Evolutionary conservation across 2,329 filamentous ascomycete genomes (phyloP), one percentile per base, ranked within the genome.

Genomic region (Penicillium sp.): DNA sequence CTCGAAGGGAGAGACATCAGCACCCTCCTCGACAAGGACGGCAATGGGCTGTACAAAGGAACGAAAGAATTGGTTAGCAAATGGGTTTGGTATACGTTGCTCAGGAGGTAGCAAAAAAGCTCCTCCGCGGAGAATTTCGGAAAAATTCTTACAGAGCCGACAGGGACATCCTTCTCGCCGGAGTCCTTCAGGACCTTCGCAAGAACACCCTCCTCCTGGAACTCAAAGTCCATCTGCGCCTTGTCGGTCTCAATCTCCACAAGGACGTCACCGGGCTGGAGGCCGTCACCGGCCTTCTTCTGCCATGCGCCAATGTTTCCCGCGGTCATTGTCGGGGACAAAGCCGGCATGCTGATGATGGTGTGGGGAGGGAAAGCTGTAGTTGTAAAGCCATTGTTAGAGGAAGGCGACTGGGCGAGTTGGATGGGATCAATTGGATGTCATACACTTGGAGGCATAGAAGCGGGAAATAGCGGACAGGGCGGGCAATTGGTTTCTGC

Each of bases 221-320:
- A 98, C 82, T 99, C 95, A 79, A 99, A 98, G 84, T 99, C 95
- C 95, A 99, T 99, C 84, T 98, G 95, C 68, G 95, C 95, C 87
- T 99, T 99, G 83, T 99, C 95, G 73, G 95, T 99, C 87, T 99
- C 95, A 75, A 98, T 97, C 85, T 97, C 93, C 71, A 97, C 93
- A 71, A 99, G 84, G 51, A 99, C 95, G 78, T 99, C 95, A 78
- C 95, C 95, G 56, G 96, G 93, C 61, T 87, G 84, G 79, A 99
- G 89, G 66, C 84, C 76, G 80, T 99, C 95, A 76, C 95, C 95
- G 70, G 89, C 85, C 84, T 97, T 96, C 88, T 98, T 99, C 84
- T 98, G 92, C 95, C 95, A 99, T 68, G 89, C 84, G 73, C 95
- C 96, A 80, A 99, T 96, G 84, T 96, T 97, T 78, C 95, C 95